A percentile compares a stretch with the other conserved stretches of the same genome.
These are phyloP conservation scores for Candida caryicola DNA, from an alignment of 805 yeast species.

Conservation along the genomic window DNA sequence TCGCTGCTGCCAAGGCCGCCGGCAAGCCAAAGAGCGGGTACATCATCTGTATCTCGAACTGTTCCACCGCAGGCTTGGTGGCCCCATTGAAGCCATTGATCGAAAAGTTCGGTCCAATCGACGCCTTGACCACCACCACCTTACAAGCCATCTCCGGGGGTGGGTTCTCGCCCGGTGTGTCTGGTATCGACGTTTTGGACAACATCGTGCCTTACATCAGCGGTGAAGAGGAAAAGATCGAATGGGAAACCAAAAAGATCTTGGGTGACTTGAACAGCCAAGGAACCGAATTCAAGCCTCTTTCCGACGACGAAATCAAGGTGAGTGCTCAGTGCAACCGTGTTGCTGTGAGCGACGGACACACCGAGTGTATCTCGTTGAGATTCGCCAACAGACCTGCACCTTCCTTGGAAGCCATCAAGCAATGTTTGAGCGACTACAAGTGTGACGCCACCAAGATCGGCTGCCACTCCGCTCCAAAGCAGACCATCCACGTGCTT, in stretches of 20 bases:
- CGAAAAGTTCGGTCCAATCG: conserved; percentile 87
- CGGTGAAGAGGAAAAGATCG: conserved; percentile 98
- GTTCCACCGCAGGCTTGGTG: conserved; percentile 97
- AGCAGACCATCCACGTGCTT: conserved; percentile 84
- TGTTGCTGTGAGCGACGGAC: conserved; percentile 96
- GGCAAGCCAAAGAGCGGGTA: conserved; percentile 70
- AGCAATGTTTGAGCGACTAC: conserved; percentile 66
- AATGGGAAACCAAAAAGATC: conserved; percentile 96
- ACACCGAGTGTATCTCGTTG: conserved; percentile 90
- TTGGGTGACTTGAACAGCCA: conserved; percentile 61
- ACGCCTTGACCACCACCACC: conserved; percentile 82
- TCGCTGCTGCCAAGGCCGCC: conserved; percentile 50
- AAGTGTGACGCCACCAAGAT: conserved; percentile 77
- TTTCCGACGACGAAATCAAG: conserved; percentile 67
- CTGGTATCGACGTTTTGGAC: conserved; percentile 92
- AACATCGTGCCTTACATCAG: conserved; percentile 91
- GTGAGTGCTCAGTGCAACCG: conserved; percentile 97
- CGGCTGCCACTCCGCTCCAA: conserved; percentile 90
- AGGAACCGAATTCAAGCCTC: conserved; percentile 53
- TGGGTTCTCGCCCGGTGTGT: conserved; percentile 96
- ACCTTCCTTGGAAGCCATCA: conserved; percentile 80
- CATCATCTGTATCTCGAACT: conserved; percentile 93
- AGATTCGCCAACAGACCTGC: conserved; percentile 79
- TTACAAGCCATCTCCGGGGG: conserved; percentile 98
- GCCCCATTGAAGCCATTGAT: conserved; percentile 95